Evolutionary conservation across 139 green algal genomes (phyloP).

Genomic region (Coccomyxa sp.): DNA sequence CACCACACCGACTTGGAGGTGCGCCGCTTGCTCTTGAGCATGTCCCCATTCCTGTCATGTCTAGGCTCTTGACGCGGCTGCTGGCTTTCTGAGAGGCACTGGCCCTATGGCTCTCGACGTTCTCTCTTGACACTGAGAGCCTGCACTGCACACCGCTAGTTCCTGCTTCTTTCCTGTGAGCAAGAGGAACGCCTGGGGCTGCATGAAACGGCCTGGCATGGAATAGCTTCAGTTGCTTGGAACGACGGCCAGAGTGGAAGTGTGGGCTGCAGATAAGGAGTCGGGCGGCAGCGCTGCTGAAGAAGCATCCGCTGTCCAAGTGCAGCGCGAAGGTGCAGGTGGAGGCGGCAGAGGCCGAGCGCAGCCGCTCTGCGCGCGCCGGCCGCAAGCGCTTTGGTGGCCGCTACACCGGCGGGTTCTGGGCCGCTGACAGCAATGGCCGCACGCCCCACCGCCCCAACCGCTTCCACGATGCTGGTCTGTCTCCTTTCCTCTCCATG

Average conservation of each 20-base stretch:
- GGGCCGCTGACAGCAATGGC: background rate
- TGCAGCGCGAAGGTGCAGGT: conserved; percentile 29
- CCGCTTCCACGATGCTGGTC: background rate
- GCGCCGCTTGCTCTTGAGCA: background rate
- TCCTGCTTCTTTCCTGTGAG: no score
- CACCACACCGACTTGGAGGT: conserved; percentile 62
- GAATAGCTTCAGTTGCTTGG: no score
- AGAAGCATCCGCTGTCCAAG: conserved; percentile 43
- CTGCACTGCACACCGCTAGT: no score
- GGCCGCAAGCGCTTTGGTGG: background rate
- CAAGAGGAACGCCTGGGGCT: no score
- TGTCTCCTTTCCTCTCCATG: background rate
- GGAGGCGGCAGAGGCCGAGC: background rate
- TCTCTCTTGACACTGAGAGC: no score
- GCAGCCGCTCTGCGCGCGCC: background rate
- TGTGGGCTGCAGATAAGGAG: background rate
- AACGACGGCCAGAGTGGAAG: no score
- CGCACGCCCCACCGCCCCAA: background rate
- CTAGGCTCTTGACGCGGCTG: background rate
- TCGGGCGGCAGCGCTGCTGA: conserved; percentile 48
- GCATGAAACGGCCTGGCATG: no score
- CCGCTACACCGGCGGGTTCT: background rate
- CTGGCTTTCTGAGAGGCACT: background rate
- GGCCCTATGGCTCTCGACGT: no score
- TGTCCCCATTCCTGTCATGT: background rate